phyloP scores from a whole-genome alignment of 768 basidiomycete species.

The Phanerodontia chrysosporium region DNA sequence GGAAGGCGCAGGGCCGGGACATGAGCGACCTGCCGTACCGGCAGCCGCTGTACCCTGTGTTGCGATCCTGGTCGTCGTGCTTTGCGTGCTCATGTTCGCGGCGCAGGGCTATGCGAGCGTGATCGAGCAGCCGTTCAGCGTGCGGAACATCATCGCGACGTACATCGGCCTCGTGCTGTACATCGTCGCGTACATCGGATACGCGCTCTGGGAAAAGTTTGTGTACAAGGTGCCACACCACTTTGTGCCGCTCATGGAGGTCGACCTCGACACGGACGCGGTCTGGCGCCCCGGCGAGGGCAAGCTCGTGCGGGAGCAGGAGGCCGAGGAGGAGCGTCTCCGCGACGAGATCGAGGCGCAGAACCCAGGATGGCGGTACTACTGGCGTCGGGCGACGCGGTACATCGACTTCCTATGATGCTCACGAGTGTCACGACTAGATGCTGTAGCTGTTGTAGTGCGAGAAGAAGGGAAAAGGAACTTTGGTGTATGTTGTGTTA shows the following conservation, averaged over 20 bases:
- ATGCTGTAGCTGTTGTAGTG: too few species aligned
- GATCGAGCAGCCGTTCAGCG: slow-evolving; percentile 38
- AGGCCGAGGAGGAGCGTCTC: slow-evolving; percentile 17
- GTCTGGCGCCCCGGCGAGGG: slow-evolving; percentile 49
- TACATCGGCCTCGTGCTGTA: slow-evolving; percentile 51
- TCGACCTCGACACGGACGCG: slow-evolving; percentile 52
- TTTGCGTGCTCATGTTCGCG: slow-evolving; percentile 48
- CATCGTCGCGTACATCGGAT: slow-evolving; percentile 40
- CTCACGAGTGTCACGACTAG: too few species aligned
- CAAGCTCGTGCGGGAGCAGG: slow-evolving; percentile 29
- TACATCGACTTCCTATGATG: too few species aligned
- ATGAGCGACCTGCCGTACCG: slow-evolving; percentile 54
- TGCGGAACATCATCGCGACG: slow-evolving; percentile 50
- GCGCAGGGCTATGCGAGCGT: slow-evolving; percentile 52
- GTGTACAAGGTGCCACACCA: slow-evolving; percentile 27
- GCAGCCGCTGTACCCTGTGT: slow-evolving; percentile 51
- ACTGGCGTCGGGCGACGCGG: too few species aligned
- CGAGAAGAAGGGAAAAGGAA: too few species aligned
- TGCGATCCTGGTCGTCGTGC: slow-evolving; percentile 45
- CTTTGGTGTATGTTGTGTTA: too few species aligned
- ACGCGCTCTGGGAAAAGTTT: slow-evolving; percentile 36
- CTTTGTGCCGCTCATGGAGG: slow-evolving; percentile 38
- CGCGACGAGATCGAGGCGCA: slow-evolving; percentile 5
- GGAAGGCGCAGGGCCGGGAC: slow-evolving; percentile 48
- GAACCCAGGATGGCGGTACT: too few species aligned